Evolutionary conservation across 768 basidiomycete genomes (phyloP), one percentile per base, ranked within the genome.

Genomic region (Suillus luteus): DNA sequence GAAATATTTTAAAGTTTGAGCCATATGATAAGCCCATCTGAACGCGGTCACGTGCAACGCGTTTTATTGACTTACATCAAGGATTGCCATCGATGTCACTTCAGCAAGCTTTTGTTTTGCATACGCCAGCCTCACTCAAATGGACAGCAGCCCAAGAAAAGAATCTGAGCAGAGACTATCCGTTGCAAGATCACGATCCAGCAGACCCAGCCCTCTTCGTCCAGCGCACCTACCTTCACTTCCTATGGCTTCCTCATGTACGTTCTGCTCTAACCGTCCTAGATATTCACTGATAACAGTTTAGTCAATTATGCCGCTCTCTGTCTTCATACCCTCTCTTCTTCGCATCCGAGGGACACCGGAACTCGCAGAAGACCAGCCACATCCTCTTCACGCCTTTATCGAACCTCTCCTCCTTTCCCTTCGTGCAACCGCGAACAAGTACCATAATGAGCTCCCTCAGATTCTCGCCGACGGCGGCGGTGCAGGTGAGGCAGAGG

Each of bases 201-300:
- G 85, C 86, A 67, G 77, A 80, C 0, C 77, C 82, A 19, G 87
- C 85, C 19, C 82, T 88, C 65, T 86, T 82, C 69, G 81, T 88
- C 27, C 79, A 78, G 3, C 80, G 87, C n/a, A 86, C 80, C 3
- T 92, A 92, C 73, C 82, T 90, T 52, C 89, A 91, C 68, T 90
- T 88, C 67, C 80, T 92, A 8, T 92, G 90, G 90, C 81, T 92
- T 49, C 90, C 91, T 54, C 84, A 91, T 77, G 91, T 91, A 67
- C 59, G 75, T 68, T 31, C 22, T 62, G 6, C n/a, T 55, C 44
- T 8, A 63, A 59, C 37, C 54, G 51, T 46, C 38, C 64, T 44
- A 58, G 63, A 63, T 54, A 44, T 58, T 22, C 44, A 43, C 57
- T 60, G 62, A 61, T 67, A 51, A 38, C 15, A 31, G 22, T 10